These are phyloP conservation scores for Verticillium nonalfalfae DNA, from an alignment of 2,329 filamentous ascomycete species.

Conservation along the genomic window DNA sequence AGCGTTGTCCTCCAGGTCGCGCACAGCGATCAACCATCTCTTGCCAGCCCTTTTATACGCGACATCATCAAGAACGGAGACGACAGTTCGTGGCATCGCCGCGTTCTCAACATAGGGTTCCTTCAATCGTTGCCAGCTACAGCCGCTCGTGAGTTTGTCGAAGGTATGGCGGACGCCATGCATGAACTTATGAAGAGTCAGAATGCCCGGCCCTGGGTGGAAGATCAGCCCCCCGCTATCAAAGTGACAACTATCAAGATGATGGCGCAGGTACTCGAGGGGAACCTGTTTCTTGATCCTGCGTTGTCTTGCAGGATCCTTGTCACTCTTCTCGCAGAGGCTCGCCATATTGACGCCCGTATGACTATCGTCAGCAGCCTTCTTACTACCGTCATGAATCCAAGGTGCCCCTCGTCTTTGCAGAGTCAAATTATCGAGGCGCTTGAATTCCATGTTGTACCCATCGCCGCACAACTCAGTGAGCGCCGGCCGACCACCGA, in stretches of 20 bases:
- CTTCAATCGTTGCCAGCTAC: conserved; percentile 18
- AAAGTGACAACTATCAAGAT: conserved; percentile 30
- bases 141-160: conserved; percentile 18
- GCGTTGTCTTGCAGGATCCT: conserved; percentile 20
- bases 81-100: conserved; percentile 24
- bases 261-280: conserved; percentile 24
- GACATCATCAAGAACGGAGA: conserved; percentile 20
- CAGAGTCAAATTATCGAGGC: conserved; percentile 16
- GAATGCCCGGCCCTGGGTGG: conserved; percentile 6
- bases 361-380: conserved; percentile 21
- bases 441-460: conserved; percentile 17
- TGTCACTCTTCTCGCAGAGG: conserved; percentile 17
- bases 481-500: conserved; percentile 19
- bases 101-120: conserved; percentile 18
- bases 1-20: conserved; percentile 16
- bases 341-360: conserved; percentile 24
- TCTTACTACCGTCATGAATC: conserved; percentile 13
- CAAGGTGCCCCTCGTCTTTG: conserved; percentile 8
- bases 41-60: conserved; percentile 21
- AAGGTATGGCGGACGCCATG: conserved; percentile 18
- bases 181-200: conserved; percentile 19
- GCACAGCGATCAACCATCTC: conserved; percentile 19
- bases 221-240: conserved; percentile 14
- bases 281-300: conserved; percentile 18
- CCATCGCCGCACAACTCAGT: conserved; percentile 20